A percentile compares a stretch with the other conserved stretches of the same genome.
phyloP scores from a whole-genome alignment of 2,329 filamentous ascomycete species.

The Phaeosphaeria sp. region DNA sequence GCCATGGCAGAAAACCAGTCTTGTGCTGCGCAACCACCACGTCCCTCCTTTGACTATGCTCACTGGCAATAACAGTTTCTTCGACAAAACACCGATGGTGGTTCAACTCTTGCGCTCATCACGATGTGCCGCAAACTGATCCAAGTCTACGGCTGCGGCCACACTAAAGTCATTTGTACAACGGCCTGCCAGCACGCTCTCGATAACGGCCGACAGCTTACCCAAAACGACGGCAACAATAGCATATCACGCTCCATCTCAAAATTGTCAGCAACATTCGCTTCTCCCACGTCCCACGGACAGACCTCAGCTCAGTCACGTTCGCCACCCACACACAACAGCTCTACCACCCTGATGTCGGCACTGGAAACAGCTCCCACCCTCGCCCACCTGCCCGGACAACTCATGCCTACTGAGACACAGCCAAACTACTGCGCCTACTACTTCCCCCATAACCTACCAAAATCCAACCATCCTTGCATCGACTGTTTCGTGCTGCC shows the following conservation, averaged over 20 bases:
- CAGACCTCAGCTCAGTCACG: background rate
- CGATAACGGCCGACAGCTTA: conserved; percentile 1
- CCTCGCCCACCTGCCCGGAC: background rate
- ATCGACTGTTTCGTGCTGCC: conserved; percentile 30
- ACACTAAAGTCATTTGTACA: conserved; percentile 31
- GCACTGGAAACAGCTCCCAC: background rate
- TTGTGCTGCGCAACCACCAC: background rate
- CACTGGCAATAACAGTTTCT: background rate
- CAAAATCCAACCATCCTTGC: conserved; percentile 28
- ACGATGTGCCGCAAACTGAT: conserved; percentile 35
- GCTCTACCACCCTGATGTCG: background rate
- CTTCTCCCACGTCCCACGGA: background rate
- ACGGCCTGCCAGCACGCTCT: conserved; percentile 35
- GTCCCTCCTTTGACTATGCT: background rate
- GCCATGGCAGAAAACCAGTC: background rate
- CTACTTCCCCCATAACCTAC: conserved; percentile 25
- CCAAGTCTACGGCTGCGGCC: conserved; percentile 34
- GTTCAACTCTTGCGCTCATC: background rate
- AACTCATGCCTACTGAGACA: background rate
- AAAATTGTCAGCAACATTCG: conserved; percentile 7
- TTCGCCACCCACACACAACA: background rate
- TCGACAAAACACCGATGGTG: background rate
- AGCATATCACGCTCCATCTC: conserved; percentile 14
- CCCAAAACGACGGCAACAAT: background rate
- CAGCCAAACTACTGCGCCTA: conserved; percentile 25